Base-by-base conservation (phyloP, 192 early-diverging fungal species). In the Linnemannia hyalina region DNA sequence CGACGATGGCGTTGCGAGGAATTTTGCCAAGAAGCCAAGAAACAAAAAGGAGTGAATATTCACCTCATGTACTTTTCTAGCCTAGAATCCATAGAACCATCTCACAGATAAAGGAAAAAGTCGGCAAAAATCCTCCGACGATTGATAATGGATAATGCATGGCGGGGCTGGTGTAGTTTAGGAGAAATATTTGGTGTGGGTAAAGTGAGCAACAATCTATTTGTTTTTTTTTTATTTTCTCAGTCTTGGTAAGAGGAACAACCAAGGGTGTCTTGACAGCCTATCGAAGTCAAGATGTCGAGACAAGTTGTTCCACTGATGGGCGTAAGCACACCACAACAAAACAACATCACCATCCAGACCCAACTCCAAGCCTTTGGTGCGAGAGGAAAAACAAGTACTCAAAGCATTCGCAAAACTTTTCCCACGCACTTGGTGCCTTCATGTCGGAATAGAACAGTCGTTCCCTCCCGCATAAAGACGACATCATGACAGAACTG, bases 351-450 rank as follows among this genome's bases (percentile, higher is more conserved):
- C n/a, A 8, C 13, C 4, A 65, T 65, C 60, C 60, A 65, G 29
- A 26, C 60, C 1, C 1, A 65, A 15, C 29, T 65, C 60, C 16
- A 10, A 10, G 11, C 11, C 60, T 65, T 65, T 52, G 49, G 49
- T 52, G 73, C 54, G 73, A 46, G 29, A 26, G 15, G 68, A 52
- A 77, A 3, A 44, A 42, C 8, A n/a, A 20, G 10, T 10, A 38
- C 49, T 81, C 69, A 80, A 8, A 86, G 78, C 75, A 90, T 80
- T 5, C 80, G 78, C 3, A 91, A 87, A 15, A 96, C 90, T 75
- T 92, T 92, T 18, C 95, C 95, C 1, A 96, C 88, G 74, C 95
- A 95, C 79, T 95, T 96, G 41, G 92, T 89, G 29, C 89, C 77
- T n/a, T 89, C 93, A 75, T 92, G 88, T 70, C 92, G 89, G 68